These are phyloP conservation scores for Lentinula detonsa DNA, from an alignment of 768 basidiomycete genomes.

Conservation along the genomic window DNA sequence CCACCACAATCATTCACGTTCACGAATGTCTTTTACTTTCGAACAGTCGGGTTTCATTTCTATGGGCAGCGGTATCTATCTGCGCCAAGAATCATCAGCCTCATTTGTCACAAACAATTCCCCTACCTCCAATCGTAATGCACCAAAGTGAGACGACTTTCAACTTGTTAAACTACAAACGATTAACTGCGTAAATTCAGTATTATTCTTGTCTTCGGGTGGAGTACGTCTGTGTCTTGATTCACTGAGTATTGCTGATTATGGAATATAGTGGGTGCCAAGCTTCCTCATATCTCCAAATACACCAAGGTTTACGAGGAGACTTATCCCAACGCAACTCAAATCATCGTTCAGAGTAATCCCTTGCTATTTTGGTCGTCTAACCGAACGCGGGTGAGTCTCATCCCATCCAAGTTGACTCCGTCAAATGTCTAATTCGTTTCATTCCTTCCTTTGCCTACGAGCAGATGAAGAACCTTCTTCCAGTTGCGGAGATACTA, in stretches of 20 bases:
- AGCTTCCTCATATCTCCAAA: slow-evolving; percentile 36
- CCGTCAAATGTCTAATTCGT: background rate
- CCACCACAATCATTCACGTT: too few species aligned
- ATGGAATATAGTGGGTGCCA: slow-evolving; percentile 33
- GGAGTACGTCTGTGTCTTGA: slow-evolving; percentile 29
- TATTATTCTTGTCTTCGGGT: slow-evolving; percentile 35
- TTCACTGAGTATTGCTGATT: background rate
- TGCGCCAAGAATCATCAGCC: background rate
- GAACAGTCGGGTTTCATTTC: background rate
- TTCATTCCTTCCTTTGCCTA: background rate
- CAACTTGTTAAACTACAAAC: background rate
- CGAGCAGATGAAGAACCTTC: slow-evolving; percentile 22
- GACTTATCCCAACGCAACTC: slow-evolving; percentile 35
- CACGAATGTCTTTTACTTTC: background rate
- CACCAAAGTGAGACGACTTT: background rate
- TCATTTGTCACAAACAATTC: background rate
- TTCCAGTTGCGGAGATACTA: slow-evolving; percentile 30
- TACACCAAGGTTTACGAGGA: slow-evolving; percentile 34
- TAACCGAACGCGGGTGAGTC: slow-evolving; percentile 23
- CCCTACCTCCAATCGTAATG: background rate
- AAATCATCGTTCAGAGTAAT: slow-evolving; percentile 32
- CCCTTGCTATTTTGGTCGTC: slow-evolving; percentile 29
- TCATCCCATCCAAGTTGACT: too few species aligned
- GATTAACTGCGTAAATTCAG: background rate
- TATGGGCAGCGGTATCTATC: background rate